Evolutionary conservation across 176 grass and related monocot species (phyloP).

Genomic region (Bromus sterilis): DNA sequence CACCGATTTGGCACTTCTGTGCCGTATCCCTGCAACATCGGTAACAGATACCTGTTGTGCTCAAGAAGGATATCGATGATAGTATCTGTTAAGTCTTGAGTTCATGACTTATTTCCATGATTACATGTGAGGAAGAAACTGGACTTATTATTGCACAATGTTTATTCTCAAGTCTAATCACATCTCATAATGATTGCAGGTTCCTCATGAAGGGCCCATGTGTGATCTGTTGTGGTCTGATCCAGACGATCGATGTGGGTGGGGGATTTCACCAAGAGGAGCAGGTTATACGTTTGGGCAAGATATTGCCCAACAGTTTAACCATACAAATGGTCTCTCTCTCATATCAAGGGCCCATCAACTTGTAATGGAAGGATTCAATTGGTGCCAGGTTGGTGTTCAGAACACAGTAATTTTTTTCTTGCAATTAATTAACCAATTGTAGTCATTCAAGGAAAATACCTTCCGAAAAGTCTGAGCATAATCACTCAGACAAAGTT

Average conservation of each 20-base stretch:
- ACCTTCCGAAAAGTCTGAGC: neutral
- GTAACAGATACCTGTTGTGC: neutral
- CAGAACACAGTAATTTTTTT: neutral
- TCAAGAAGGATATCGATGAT: neutral
- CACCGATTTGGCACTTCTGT: too few relatives aligned
- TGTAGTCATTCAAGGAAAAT: neutral
- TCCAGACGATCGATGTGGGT: conserved; percentile 92
- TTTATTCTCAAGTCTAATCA: conserved; percentile 2
- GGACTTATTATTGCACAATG: neutral
- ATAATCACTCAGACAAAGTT: neutral
- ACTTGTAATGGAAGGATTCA: conserved; percentile 99
- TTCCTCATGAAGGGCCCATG: conserved; percentile 99
- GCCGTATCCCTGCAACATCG: neutral
- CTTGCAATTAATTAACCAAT: neutral
- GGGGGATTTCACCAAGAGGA: conserved; percentile 97
- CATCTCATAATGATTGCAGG: conserved; percentile 32
- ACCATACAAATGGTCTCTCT: conserved; percentile 89
- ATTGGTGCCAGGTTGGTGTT: conserved; percentile 86
- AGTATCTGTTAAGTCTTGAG: neutral
- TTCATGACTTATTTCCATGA: neutral
- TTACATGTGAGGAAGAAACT: neutral
- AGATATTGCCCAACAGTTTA: conserved; percentile 92
- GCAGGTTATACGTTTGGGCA: conserved; percentile 98
- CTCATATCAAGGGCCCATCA: conserved; percentile 93
- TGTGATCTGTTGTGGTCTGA: conserved; percentile 98